Evolutionary conservation across 106 monocot genomes (phyloP).

Genomic region (Platanthera guangdongensis): DNA sequence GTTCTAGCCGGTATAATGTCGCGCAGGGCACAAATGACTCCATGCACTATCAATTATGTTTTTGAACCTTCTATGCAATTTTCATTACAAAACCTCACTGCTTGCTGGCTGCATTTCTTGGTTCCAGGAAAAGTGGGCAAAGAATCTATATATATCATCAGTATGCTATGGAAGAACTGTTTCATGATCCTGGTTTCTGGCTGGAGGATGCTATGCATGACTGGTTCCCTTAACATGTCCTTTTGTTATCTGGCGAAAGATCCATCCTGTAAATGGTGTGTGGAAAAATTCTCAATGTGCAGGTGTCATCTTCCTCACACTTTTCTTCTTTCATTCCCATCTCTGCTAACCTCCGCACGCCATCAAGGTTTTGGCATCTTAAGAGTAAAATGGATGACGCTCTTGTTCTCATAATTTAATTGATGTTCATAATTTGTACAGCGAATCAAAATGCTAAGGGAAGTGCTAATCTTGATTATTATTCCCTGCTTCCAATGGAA

Average conservation of each 20-base stretch:
- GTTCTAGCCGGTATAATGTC: no score
- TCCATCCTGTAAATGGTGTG: background rate
- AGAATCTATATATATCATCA: conserved; percentile 80
- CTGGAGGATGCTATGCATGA: background rate
- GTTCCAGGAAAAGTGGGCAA: conserved; percentile 86
- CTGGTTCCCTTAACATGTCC: background rate
- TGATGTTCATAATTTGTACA: background rate
- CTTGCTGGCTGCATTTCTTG: background rate
- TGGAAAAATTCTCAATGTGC: background rate
- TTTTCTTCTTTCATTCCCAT: no score
- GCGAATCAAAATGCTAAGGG: background rate
- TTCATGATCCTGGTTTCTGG: conserved; percentile 23
- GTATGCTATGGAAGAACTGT: conserved; percentile 83
- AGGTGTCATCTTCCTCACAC: no score
- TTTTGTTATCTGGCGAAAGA: background rate
- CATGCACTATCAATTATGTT: no score
- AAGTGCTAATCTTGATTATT: background rate
- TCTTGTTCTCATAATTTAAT: background rate
- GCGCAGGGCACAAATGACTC: no score
- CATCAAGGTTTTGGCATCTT: background rate
- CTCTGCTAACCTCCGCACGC: background rate
- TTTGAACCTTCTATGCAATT: no score
- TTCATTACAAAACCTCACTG: background rate
- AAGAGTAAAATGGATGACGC: background rate
- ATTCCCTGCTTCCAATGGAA: no score